These are phyloP conservation scores for Trichoderma gracile DNA, from an alignment of 2,329 filamentous ascomycete genomes.

Conservation along the genomic window DNA sequence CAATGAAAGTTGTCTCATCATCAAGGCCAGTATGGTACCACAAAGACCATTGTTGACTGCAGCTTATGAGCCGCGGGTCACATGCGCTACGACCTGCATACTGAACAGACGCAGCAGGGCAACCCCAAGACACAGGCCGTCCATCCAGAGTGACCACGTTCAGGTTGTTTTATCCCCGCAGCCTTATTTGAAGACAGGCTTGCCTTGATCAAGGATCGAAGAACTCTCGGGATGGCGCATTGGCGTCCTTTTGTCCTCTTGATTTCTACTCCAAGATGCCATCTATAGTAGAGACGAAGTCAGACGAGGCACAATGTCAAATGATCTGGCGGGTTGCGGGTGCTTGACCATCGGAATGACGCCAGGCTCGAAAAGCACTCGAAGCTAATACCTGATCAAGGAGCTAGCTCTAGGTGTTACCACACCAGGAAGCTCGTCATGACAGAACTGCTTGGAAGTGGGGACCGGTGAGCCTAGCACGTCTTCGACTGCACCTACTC, in stretches of 20 bases:
- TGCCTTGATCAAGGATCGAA: not conserved
- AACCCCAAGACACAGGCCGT: not conserved
- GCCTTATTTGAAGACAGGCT: too few relatives aligned
- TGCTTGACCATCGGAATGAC: not conserved
- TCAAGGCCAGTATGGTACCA: conserved; percentile 21
- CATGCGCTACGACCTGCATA: conserved; percentile 9
- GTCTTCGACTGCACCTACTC: conserved; percentile 26
- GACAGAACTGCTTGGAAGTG: conserved; percentile 25
- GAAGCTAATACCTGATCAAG: not conserved
- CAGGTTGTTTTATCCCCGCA: not conserved
- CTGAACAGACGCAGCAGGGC: not conserved
- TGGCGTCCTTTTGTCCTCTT: not conserved
- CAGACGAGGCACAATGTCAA: conserved; percentile 6
- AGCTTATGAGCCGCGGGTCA: conserved; percentile 22
- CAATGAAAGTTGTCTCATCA: conserved; percentile 13
- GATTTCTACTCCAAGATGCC: not conserved
- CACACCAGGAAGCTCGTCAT: conserved; percentile 22
- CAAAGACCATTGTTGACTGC: conserved; percentile 15
- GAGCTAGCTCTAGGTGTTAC: conserved; percentile 22
- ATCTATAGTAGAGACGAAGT: not conserved
- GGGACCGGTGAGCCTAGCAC: conserved; percentile 32
- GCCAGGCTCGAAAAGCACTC: not conserved
- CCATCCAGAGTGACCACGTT: not conserved
- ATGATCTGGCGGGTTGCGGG: not conserved
- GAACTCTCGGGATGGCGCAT: not conserved